Base-by-base conservation (phyloP, 805 yeast genomes). In the Ogataea degrootiae region DNA sequence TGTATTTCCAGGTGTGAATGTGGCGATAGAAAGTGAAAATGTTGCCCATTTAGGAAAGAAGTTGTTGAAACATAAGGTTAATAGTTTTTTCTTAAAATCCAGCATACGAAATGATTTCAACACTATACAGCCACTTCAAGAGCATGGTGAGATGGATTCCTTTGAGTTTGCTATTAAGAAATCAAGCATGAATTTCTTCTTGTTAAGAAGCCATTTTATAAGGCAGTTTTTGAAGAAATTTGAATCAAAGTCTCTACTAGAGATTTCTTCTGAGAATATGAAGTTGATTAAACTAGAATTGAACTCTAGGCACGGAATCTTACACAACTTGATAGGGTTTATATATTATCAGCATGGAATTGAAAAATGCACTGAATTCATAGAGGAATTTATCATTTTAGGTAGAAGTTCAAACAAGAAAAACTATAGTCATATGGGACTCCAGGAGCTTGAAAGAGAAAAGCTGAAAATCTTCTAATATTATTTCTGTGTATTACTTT, bases 331-430 rank as follows among this genome's bases (percentile, higher is more conserved):
- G 14, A 42, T 58, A n/a, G 70, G 69, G 2, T 59, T 62, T 40
- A 45, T 66, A 7, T 44, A 52, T 37, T 52, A 49, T 9, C 58
- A 62, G 44, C 51, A 57, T 21, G 68, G 66, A 1, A 19, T 42
- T 3, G 33, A 33, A 2, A 51, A 48, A 29, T 49, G 57, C 16
- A 26, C 22, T 6, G 54, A 54, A 35, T 65, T 61, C 43, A 50
- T 65, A 7, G 58, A 55, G 39, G 61, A 65, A 7, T 63, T 65
- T 50, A 44, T 66, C 6, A 55, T 66, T 11, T 36, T 40, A 19
- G 69, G 68, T 4, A 48, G 51, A 19, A 29, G 44, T n/a, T 51
- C 59, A 6, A 40, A 22, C 2, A 12, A 4, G 5, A 43, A 43
- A n/a, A 23, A 38, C 0, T 65, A 62, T 45, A 48, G 42, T 3